Base-by-base conservation (phyloP, 1,139 yeast genomes). In the Taphrina flavorubra region DNA sequence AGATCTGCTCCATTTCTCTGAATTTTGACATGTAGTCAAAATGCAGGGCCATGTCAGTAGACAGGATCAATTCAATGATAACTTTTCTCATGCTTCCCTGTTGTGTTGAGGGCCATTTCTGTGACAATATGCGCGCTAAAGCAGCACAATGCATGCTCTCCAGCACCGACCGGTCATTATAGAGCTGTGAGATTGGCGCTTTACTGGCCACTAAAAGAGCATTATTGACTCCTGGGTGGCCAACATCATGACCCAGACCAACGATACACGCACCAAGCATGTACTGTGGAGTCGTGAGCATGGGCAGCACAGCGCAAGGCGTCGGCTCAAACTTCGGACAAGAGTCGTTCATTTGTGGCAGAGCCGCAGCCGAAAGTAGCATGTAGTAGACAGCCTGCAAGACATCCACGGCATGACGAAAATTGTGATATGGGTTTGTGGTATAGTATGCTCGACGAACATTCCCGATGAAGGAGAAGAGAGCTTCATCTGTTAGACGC, bases 41-140 rank as follows among this genome's bases (percentile, higher is more conserved):
- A 80, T 94, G 99, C 75, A 86, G 85, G 0, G 94, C 95, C 97
- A 94, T 92, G 79, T 94, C 98, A 0, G 99, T 94, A 13, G 98
- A 97, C 70, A 90, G 78, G 36, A 90, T 89, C 36, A 80, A 72
- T 56, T 78, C 78, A 16, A 75, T 72, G 44, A 81, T 74, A 37
- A 76, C 61, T 20, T 68, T 71, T n/a, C 72, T 64, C 49, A 71
- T 60, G n/a, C 72, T 71, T 46, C 73, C 68, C 16, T 72, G 74
- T 37, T 81, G 74, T 77, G 83, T 72, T 72, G 77, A 72, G 0
- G 95, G 94, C 92, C 96, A 87, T 75, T 84, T 84, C 37, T 83
- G 80, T 16, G 78, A 76, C 65, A 91, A 80, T 5, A 92, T 80
- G 70, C 84, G 84, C 73, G 83, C 82, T 74, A 90, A 90, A 16